Evolutionary conservation across 441 rosid species (phyloP).

Genomic region (Lepidium campestre): DNA sequence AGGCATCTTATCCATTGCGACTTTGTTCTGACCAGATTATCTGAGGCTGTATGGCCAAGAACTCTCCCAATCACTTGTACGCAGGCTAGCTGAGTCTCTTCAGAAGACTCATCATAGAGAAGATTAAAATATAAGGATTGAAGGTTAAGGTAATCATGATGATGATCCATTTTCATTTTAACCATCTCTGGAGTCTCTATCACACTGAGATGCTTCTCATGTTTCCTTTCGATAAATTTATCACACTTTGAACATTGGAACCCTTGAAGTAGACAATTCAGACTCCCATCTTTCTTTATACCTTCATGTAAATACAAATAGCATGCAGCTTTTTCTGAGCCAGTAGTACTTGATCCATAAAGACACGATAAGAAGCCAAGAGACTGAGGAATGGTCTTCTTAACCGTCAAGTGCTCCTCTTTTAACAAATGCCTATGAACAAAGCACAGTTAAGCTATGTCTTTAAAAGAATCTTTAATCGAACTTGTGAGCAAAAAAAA

Average conservation of each 20-base stretch:
- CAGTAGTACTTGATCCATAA: constrained; percentile 48
- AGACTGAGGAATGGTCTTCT: constrained; percentile 59
- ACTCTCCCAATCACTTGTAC: constrained; percentile 62
- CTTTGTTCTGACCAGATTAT: constrained; percentile 49
- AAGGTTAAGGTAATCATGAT: constrained; percentile 42
- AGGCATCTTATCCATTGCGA: constrained; percentile 75
- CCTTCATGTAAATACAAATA: constrained; percentile 48
- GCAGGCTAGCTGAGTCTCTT: constrained; percentile 90
- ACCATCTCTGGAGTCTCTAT: constrained; percentile 33
- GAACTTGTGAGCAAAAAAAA: constrained; percentile 16
- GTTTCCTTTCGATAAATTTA: constrained; percentile 31
- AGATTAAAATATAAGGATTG: constrained; percentile 61
- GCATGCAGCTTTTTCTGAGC: constrained; percentile 45
- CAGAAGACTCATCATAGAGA: constrained; percentile 70
- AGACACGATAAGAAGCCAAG: constrained; percentile 85
- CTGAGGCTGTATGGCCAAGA: constrained; percentile 57
- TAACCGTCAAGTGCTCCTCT: constrained; percentile 57
- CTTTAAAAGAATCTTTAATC: background rate
- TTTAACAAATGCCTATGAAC: constrained; percentile 59
- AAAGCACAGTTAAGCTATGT: constrained; percentile 21
- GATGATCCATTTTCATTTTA: constrained; percentile 29
- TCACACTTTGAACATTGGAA: constrained; percentile 93
- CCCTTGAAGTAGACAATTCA: constrained; percentile 58
- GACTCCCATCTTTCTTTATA: constrained; percentile 37
- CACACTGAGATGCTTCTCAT: constrained; percentile 31